Evolutionary conservation across 2,329 filamentous ascomycete genomes (phyloP).

Genomic region (Trichoderma hamatum): DNA sequence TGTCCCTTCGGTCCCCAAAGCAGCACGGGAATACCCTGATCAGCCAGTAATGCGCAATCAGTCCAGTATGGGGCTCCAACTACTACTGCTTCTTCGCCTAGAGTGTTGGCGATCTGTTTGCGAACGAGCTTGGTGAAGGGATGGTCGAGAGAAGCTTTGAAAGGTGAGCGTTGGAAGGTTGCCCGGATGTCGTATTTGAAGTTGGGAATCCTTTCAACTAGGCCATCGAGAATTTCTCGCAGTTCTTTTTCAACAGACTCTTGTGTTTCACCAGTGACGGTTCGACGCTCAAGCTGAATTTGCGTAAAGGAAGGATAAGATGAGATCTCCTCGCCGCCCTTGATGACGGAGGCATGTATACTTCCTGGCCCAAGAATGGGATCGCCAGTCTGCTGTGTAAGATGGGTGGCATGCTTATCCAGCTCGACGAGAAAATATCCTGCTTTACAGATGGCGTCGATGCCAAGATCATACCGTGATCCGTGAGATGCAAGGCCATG

Average conservation of each 20-base stretch:
- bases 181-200: conserved; percentile 48
- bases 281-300: conserved; percentile 53
- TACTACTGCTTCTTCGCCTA: conserved; percentile 36
- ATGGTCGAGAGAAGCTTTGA: conserved; percentile 46
- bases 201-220: conserved; percentile 38
- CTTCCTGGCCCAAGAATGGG: conserved; percentile 43
- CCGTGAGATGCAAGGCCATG: conserved; percentile 49
- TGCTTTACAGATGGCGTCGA: conserved; percentile 54
- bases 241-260: conserved; percentile 45
- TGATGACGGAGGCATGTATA: conserved; percentile 52
- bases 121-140: conserved; percentile 43
- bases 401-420: conserved; percentile 44
- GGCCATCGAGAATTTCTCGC: conserved; percentile 39
- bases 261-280: conserved; percentile 48
- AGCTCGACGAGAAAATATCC: conserved; percentile 52
- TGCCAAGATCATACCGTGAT: conserved; percentile 47
- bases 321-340: conserved; percentile 55
- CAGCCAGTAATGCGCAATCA: conserved; percentile 52
- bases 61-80: conserved; percentile 50
- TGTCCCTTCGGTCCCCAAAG: conserved; percentile 52
- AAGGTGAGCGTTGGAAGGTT: conserved; percentile 48
- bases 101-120: conserved; percentile 34
- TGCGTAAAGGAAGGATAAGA: conserved; percentile 56
- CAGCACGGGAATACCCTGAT: conserved; percentile 49
- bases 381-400: conserved; percentile 39